These are phyloP conservation scores for Candida khao-thaluensis DNA, from an alignment of 805 yeast species.

Conservation along the genomic window DNA sequence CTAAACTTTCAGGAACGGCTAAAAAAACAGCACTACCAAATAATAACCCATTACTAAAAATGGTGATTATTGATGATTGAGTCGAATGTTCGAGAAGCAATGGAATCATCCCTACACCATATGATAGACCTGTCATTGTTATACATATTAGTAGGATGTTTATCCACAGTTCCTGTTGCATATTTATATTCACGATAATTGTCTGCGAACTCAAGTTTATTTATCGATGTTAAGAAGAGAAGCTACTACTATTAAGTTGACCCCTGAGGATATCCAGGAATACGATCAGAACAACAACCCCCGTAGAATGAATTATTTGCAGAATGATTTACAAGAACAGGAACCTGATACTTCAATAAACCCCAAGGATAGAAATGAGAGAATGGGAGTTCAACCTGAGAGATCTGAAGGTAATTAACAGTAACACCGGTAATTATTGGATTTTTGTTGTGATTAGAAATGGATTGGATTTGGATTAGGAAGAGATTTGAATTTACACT, in stretches of 20 bases:
- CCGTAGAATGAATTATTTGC: constrained; percentile 10
- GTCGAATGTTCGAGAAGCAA: constrained; percentile 10
- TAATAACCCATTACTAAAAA: constrained; percentile 14
- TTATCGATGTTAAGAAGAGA: constrained; percentile 77
- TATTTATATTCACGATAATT: too few relatives aligned
- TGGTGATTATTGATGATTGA: constrained; percentile 9
- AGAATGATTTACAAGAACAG: constrained; percentile 12
- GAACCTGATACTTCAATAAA: constrained; percentile 16
- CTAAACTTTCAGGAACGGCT: constrained; percentile 17
- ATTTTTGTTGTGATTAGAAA: neutral
- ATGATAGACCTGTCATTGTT: constrained; percentile 13
- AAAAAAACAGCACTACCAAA: constrained; percentile 17
- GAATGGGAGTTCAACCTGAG: constrained; percentile 18
- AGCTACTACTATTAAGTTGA: constrained; percentile 63
- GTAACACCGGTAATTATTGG: too few relatives aligned
- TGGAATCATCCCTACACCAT: constrained; percentile 17
- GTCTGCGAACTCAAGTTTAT: too few relatives aligned
- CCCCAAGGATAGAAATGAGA: constrained; percentile 21
- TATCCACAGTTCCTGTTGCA: constrained; percentile 9
- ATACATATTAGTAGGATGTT: constrained; percentile 12
- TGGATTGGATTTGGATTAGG: too few relatives aligned
- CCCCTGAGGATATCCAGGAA: constrained; percentile 64
- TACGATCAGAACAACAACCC: constrained; percentile 36
- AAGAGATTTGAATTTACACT: too few relatives aligned
- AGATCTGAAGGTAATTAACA: neutral